Conservation (phyloP, 306 rosid genomes). For the Morella rubra region DNA sequence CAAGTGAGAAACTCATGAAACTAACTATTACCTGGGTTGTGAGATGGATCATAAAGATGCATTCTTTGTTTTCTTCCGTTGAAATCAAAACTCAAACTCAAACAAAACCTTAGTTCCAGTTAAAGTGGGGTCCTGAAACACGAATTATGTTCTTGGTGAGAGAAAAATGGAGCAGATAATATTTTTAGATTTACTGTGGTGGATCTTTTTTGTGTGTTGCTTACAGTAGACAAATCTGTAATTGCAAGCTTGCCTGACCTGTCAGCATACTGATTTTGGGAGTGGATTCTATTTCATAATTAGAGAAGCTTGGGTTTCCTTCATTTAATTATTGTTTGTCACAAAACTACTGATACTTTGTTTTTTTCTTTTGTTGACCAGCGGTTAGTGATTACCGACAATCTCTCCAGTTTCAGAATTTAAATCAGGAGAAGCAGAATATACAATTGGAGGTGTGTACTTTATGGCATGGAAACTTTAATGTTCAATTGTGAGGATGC, state of each 20-base stretch:
- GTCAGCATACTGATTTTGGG: background rate
- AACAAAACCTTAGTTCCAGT: background rate
- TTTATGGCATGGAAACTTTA: conserved; percentile 16
- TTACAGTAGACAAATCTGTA: background rate
- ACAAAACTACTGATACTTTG: conserved; percentile 1
- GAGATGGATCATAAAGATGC: background rate
- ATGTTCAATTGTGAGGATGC: conserved; percentile 9
- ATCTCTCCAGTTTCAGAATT: conserved; percentile 91
- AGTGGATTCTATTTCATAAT: background rate
- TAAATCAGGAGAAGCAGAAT: conserved; percentile 84
- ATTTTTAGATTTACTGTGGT: background rate
- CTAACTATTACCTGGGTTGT: background rate
- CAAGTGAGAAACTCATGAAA: background rate
- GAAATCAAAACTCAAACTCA: background rate
- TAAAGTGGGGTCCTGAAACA: background rate
- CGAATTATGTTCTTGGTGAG: background rate
- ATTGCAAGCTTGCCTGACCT: background rate
- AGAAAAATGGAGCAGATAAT: background rate
- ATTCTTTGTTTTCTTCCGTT: background rate
- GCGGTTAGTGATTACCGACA: conserved; percentile 95
- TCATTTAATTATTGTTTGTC: background rate
- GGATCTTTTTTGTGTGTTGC: conserved; percentile 18
- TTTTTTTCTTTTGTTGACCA: conserved; percentile 29
- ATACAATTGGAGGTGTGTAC: conserved; percentile 82
- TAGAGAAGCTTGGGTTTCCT: background rate